phyloP scores from a whole-genome alignment of 768 basidiomycete genomes.

The Amanita subjunquillea region DNA sequence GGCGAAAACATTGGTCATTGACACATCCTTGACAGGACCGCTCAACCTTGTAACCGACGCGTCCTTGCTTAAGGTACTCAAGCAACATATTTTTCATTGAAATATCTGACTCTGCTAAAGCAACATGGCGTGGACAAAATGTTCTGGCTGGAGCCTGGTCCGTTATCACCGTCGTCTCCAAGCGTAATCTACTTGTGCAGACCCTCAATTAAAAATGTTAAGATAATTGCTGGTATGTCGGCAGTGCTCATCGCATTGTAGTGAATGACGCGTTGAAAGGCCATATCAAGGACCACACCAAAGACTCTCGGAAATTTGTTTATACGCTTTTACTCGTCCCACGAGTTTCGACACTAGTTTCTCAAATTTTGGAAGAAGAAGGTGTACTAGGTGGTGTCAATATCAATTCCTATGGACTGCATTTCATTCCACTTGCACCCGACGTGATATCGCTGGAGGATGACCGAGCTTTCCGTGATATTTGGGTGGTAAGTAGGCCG shows the following conservation, averaged over 20 bases:
- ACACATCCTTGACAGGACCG: conserved; percentile 80
- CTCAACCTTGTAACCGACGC: conserved; percentile 94
- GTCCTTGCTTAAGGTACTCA: conserved; percentile 72
- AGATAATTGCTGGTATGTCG: conserved; percentile 80
- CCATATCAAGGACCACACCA: conserved; percentile 78
- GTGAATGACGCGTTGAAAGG: conserved; percentile 41
- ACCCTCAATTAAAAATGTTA: conserved; percentile 75
- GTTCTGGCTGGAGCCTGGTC: conserved; percentile 96
- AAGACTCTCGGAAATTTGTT: conserved; percentile 64
- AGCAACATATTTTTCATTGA: neutral
- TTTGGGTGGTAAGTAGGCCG: conserved; percentile 69
- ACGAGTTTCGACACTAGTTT: conserved; percentile 76
- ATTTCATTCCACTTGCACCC: conserved; percentile 88
- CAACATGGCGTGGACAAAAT: conserved; percentile 99
- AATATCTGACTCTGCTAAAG: conserved; percentile 26
- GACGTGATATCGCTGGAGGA: conserved; percentile 89
- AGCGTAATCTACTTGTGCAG: conserved; percentile 92
- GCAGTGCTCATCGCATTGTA: conserved; percentile 7
- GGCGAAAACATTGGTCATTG: conserved; percentile 93
- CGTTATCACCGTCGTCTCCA: conserved; percentile 69
- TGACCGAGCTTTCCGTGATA: conserved; percentile 76
- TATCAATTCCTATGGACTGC: conserved; percentile 80
- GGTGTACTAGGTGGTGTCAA: conserved; percentile 96
- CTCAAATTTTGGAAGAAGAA: conserved; percentile 84
- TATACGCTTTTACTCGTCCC: conserved; percentile 88